Base-by-base conservation (phyloP, 495 filamentous ascomycete species). In the Penicillium egyptiacum region DNA sequence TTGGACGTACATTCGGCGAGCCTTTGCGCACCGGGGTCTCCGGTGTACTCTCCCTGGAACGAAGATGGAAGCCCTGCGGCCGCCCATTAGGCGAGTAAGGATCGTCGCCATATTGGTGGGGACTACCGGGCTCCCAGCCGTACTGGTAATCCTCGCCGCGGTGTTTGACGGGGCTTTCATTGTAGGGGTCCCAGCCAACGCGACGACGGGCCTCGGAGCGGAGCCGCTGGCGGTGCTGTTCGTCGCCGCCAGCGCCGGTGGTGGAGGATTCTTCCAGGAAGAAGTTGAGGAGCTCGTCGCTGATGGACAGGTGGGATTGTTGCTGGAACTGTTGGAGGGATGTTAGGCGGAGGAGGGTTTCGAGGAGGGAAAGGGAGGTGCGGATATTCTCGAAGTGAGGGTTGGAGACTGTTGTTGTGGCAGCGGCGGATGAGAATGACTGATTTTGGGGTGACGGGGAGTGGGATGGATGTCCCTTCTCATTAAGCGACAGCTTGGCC, bases 311-410 rank as follows among this genome's bases (percentile, higher is more conserved):
- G 62, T 99, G 95, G 1, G 91, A 90, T 41, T 86, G 81, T 81
- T 99, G 95, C 66, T 96, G 90, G 72, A 94, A 96, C 77, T 98
- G 92, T 70, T 98, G 94, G n/a, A 98, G 81, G 43, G 91, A 88
- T 8, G 88, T 89, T 22, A 99, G 84, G 53, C 95, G 92, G 54
- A 99, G 84, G 40, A 98, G 80, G 72, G 91, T 95, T 71, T 99
- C 95, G 20, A 99, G 85, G 46, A 97, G 85, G 9, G 94, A 98
- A 8, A 99, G 85, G 0, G 89, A 93, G 14, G 92, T 92, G 14
- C 86, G 84, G 51, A 96, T 86, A 28, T 77, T 73, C 58, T 76
- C 74, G 65, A 72, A 75, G 3, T 70, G 64, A 3, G 70, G 72
- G 50, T 78, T 71, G 39, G 72, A 66, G 48, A 73, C 64, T 39